Percentiles rank a stretch among this genome's conserved stretches.
These are phyloP conservation scores for Oehlia diaphana DNA, from an alignment of 192 early-diverging fungal genomes.

Conservation along the genomic window DNA sequence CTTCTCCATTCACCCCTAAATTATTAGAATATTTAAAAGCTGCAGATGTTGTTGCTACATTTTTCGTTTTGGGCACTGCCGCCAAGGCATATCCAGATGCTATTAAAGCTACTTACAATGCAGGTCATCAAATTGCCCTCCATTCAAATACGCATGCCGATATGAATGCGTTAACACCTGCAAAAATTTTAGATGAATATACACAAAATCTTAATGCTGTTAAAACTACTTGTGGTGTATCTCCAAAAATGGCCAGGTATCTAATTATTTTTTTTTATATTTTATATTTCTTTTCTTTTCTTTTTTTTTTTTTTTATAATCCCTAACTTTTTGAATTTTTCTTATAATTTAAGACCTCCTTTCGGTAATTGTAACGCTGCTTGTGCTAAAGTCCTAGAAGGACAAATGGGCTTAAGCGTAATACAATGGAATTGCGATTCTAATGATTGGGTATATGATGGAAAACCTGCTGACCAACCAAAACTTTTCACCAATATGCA, in stretches of 20 bases:
- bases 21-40: neutral
- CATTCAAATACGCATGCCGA: slow-evolving; percentile 56
- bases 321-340: too few species aligned
- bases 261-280: neutral
- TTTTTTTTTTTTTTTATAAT: neutral
- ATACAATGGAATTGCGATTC: slow-evolving; percentile 46
- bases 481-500: slow-evolving; percentile 30
- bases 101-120: neutral
- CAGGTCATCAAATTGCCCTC: slow-evolving; percentile 63
- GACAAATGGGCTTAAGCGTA: slow-evolving; percentile 29
- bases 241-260: neutral
- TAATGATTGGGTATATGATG: slow-evolving; percentile 38
- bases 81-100: too few species aligned
- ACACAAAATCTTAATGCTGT: neutral
- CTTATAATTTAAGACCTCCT: too few species aligned
- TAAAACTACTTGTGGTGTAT: neutral
- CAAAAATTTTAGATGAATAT: neutral
- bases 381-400: slow-evolving; percentile 37
- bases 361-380: slow-evolving; percentile 41
- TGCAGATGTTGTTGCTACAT: neutral
- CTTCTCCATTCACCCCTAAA: slow-evolving; percentile 2
- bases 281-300: too few species aligned
- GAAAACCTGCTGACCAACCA: neutral
- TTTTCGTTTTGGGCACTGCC: neutral
- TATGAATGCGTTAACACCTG: slow-evolving; percentile 37